Evolutionary conservation across 106 monocot genomes (phyloP).

Genomic region (Chionographis japonica): DNA sequence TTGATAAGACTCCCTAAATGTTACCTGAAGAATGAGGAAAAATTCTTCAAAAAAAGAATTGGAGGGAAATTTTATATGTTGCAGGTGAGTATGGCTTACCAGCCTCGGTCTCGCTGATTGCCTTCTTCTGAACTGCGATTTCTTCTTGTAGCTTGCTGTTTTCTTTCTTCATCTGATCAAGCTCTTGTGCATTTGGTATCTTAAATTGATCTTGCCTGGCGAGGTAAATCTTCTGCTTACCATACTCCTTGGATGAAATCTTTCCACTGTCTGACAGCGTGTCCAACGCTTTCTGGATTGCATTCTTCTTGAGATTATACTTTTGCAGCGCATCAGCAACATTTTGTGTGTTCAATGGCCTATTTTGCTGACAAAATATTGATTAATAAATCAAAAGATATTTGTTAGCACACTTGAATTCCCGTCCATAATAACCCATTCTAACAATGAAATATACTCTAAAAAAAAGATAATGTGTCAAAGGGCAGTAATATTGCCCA

Average conservation of each 20-base stretch:
- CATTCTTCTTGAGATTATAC: constrained; percentile 86
- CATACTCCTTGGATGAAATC: constrained; percentile 95
- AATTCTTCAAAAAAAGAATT: no score
- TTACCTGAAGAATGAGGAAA: no score
- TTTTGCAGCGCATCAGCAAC: constrained; percentile 95
- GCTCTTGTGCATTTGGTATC: constrained; percentile 77
- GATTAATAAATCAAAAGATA: no score
- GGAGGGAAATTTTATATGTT: no score
- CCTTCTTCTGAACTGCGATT: constrained; percentile 56
- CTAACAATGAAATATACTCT: no score
- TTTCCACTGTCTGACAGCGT: constrained; percentile 66
- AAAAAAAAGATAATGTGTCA: no score
- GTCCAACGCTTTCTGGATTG: constrained; percentile 87
- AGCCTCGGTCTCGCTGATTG: constrained; percentile 61
- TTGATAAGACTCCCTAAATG: no score
- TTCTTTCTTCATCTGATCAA: constrained; percentile 86
- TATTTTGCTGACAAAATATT: constrained; percentile 69
- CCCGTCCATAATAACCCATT: no score
- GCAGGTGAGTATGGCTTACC: constrained; percentile 28
- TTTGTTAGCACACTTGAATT: no score
- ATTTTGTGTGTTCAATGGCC: constrained; percentile 89
- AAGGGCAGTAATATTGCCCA: no score
- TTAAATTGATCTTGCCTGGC: constrained; percentile 93
- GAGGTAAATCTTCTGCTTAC: constrained; percentile 91
- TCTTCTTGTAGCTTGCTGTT: constrained; percentile 75